These are phyloP conservation scores for Metschnikowia gelsemii DNA, from an alignment of 805 yeast species.

Conservation along the genomic window DNA sequence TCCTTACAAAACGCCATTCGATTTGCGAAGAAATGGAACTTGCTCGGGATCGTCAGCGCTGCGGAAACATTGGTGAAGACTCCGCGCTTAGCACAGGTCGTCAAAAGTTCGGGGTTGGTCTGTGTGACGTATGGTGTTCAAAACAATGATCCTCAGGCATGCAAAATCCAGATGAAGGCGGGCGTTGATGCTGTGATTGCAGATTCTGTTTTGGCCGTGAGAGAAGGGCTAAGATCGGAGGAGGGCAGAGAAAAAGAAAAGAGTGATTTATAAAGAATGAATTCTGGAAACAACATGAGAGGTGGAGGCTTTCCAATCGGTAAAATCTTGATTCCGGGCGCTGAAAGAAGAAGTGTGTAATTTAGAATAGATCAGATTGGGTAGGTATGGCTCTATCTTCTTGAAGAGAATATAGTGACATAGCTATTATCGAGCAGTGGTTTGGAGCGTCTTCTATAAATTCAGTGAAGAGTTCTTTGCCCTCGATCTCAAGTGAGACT, in stretches of 20 bases:
- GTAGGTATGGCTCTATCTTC: too few species aligned
- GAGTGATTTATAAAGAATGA: too few species aligned
- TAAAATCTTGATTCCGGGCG: too few species aligned
- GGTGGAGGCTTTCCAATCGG: too few species aligned
- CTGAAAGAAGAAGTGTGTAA: too few species aligned
- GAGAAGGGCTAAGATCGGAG: slow-evolving; percentile 62
- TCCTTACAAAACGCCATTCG: slow-evolving; percentile 89
- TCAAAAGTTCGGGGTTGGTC: slow-evolving; percentile 85
- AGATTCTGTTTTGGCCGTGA: slow-evolving; percentile 89
- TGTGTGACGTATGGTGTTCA: slow-evolving; percentile 88
- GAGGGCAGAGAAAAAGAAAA: slow-evolving; percentile 14
- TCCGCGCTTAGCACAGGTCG: slow-evolving; percentile 88
- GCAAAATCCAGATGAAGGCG: slow-evolving; percentile 81
- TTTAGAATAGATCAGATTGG: too few species aligned
- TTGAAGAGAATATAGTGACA: too few species aligned
- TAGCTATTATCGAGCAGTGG: too few species aligned
- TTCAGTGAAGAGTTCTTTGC: too few species aligned
- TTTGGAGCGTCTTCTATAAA: too few species aligned
- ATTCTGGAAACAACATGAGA: too few species aligned
- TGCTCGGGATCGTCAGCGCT: slow-evolving; percentile 88
- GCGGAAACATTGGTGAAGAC: slow-evolving; percentile 83
- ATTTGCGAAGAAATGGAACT: slow-evolving; percentile 87
- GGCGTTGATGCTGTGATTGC: slow-evolving; percentile 99
- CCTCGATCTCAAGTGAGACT: too few species aligned
- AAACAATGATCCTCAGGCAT: slow-evolving; percentile 82